Evolutionary conservation across 495 filamentous ascomycete genomes (phyloP).

Genomic region (Penicillium odoratum): DNA sequence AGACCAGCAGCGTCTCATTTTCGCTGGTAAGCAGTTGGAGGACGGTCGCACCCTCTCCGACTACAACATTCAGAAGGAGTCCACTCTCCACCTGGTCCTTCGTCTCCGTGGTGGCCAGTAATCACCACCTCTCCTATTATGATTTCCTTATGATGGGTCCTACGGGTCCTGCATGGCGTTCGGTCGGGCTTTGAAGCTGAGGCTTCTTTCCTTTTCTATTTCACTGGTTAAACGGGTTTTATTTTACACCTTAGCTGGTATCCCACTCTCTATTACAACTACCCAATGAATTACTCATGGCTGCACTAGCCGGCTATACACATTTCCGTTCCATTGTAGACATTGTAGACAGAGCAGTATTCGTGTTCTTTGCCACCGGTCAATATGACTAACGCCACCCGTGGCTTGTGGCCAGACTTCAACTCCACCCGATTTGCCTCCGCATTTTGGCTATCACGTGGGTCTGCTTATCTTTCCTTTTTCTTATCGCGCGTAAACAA

Average conservation of each 20-base stretch:
- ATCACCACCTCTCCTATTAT: slow-evolving; percentile 9
- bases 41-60: slow-evolving; percentile 81
- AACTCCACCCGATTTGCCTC: neutral
- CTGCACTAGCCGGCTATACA: slow-evolving; percentile 10
- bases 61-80: slow-evolving; percentile 96
- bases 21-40: slow-evolving; percentile 88
- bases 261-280: slow-evolving; percentile 11
- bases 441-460: neutral
- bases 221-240: slow-evolving; percentile 27
- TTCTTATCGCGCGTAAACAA: neutral
- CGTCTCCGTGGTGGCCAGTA: slow-evolving; percentile 85
- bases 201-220: slow-evolving; percentile 29
- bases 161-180: slow-evolving; percentile 45
- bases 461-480: neutral
- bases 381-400: neutral
- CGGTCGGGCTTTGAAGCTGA: slow-evolving; percentile 38
- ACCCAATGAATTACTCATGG: slow-evolving; percentile 20
- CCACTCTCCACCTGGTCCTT: slow-evolving; percentile 82
- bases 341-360: neutral
- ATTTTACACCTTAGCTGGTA: slow-evolving; percentile 23
- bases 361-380: neutral
- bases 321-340: neutral
- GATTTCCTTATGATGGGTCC: slow-evolving; percentile 33
- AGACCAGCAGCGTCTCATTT: slow-evolving; percentile 87
- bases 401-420: neutral